Base-by-base conservation (phyloP, 495 filamentous ascomycete genomes). In the Tuber calosporum region DNA sequence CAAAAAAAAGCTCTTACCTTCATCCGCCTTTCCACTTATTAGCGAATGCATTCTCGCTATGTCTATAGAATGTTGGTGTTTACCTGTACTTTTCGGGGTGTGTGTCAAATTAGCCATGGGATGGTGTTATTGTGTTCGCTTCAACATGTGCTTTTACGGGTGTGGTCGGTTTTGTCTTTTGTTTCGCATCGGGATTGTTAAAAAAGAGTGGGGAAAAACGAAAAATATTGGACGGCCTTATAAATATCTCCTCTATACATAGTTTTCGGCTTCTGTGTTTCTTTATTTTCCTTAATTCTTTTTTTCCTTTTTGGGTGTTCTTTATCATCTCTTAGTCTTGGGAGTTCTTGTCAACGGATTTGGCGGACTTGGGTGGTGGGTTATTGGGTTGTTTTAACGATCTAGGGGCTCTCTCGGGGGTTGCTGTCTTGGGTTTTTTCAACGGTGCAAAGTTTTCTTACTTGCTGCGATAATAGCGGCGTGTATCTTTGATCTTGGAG, bases 171-270 rank as follows among this genome's bases (percentile, higher is more conserved):
- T 78, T 73, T 77, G 62, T 80, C 74, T 79, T 80, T 78, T 68
- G 78, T 69, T 80, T 67, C 43, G 69, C 70, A 62, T 73, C 68
- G 71, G 79, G 79, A 79, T 81, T 79, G 77, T 77, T 69, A 78
- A 78, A 80, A 75, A 72, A 73, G 66, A 72, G 41, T n/a, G 53
- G 73, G 43, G 66, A 72, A 79, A 80, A 80, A 77, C 74, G 74
- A 73, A 80, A 77, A 80, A 78, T 80, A 75, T 78, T 75, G 78
- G 78, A 78, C 72, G 72, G 69, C 72, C 70, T 74, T 81, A 81
- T 81, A 81, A 81, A 80, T 81, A 81, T 79, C 74, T 80, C 79
- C 74, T 80, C 79, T 81, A 81, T 81, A 81, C 79, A 81, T 81
- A 80, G 79, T 81, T 81, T 77, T 78, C 58, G 75, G 67, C 78